Evolutionary conservation across 192 early-diverging fungal species (phyloP).

Genomic region (Diversispora eburnea): DNA sequence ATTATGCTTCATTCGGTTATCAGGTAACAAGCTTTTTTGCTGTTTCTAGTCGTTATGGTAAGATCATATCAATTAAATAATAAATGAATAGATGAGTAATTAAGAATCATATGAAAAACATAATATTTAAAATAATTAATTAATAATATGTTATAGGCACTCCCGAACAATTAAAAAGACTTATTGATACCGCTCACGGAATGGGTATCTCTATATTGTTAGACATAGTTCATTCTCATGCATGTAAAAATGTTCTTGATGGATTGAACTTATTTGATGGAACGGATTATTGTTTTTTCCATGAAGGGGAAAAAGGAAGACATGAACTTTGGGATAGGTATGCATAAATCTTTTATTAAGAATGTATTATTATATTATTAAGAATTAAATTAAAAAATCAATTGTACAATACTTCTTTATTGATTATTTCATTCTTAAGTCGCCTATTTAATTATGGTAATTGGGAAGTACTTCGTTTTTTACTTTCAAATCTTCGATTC

Average conservation of each 20-base stretch:
- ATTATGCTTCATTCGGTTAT: conserved; percentile 97
- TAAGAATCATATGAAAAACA: not conserved
- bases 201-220: conserved; percentile 84
- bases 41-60: conserved; percentile 85
- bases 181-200: conserved; percentile 90
- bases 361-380: no score
- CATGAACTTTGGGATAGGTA: conserved; percentile 90
- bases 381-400: no score
- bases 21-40: conserved; percentile 98
- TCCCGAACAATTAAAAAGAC: conserved; percentile 87
- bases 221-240: conserved; percentile 96
- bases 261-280: conserved; percentile 96
- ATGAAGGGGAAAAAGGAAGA: conserved; percentile 75
- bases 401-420: not conserved
- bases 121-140: not conserved
- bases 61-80: not conserved
- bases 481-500: conserved; percentile 92
- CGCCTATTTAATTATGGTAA: conserved; percentile 94
- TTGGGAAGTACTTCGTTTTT: conserved; percentile 89
- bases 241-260: conserved; percentile 91
- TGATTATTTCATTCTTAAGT: conserved; percentile 19
- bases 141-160: conserved; percentile 38
- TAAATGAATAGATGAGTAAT: not conserved
- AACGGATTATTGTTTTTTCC: conserved; percentile 95
- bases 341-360: not conserved